Base-by-base conservation (phyloP, 495 filamentous ascomycete genomes). In the Aspergillus mulundensis region DNA sequence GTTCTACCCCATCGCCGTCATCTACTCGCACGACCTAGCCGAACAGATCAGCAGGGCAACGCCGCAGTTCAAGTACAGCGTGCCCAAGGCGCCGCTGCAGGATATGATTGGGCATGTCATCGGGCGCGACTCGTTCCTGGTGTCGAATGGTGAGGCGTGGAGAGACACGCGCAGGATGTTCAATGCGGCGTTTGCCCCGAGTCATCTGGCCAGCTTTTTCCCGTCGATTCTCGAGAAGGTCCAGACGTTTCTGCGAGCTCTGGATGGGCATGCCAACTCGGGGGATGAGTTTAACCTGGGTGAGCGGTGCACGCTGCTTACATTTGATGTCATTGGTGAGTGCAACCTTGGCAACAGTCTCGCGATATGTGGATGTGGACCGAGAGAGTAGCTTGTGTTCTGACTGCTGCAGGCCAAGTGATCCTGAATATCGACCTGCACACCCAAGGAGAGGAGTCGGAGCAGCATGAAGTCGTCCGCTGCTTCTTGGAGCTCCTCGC, bases 21-120 rank as follows among this genome's bases (percentile, higher is more conserved):
- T 63, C 7, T 59, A 59, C 24, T 53, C 34, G 16, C 61, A 63
- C 56, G 53, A 66, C 8, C 30, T 66, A 11, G 63, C 63, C 15
- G 63, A 66, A 44, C 63, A 63, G 19, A 56, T 81, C 3, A 64
- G 71, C 0, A 64, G 61, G 14, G 19, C 63, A 0, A 67, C 73
- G 8, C 77, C 71, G 49, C 15, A 24, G 8, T 74, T 69, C 39
- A 72, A 70, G 7, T 78, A 72, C 57, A 75, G 74, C 47, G 48
- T 62, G 8, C 61, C 75, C 3, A 82, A 82, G 56, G 69, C 68
- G 0, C 74, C 74, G 7, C 71, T 70, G 0, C 23, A 73, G 0
- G 42, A 41, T 4, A 50, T 52, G 0, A 48, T 77, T 12, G 39
- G 52, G 5, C 61, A 56, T 4, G 39, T 81, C 5, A 63, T 72